Base-by-base conservation (phyloP, 345 rosid genomes). In the Citrus glauca region DNA sequence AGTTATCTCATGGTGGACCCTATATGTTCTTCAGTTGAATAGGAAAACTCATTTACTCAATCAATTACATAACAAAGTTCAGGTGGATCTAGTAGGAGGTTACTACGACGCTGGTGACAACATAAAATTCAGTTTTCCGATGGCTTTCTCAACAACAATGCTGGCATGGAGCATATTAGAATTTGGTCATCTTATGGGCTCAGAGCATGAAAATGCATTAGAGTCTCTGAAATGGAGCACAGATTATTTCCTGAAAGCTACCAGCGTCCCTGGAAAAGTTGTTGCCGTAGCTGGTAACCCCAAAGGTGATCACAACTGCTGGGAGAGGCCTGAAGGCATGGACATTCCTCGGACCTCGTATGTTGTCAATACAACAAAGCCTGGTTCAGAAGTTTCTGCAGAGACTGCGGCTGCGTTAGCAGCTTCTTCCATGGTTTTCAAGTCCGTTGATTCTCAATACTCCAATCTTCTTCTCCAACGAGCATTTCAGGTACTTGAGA, bases 241-340 rank as follows among this genome's bases (percentile, higher is more conserved):
- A 24, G 97, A 93, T 76, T 95, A 89, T 82, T 86, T 95, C 62
- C 82, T 95, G n/a, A 90, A 92, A 76, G 90, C 92, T 35, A 89
- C 93, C 4, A 82, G 83, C 4, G 62, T 53, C 61, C 87, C 86
- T 3, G 85, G 82, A 30, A 1, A 25, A 4, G 83, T 87, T 32
- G 77, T 67, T 1, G 88, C 81, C 1, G 63, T 70, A 74, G 90
- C 87, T 6, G 98, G 93, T 13, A 91, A 91, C 27, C 91, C 92
- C 25, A 74, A 80, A 63, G 27, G 82, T 35, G 98, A 92, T 35
- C 97, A 92, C 78, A 7, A 77, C 57, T 92, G 97, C 75, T 93
- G 98, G 97, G 89, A 93, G 80, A 90, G 97, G 81, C 98, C 97
- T 1, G 95, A 93, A 83, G 98, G 93, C 75, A 95, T 95, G 97